phyloP scores from a whole-genome alignment of 208 protist species.

The Endotrypanum monterogeii region DNA sequence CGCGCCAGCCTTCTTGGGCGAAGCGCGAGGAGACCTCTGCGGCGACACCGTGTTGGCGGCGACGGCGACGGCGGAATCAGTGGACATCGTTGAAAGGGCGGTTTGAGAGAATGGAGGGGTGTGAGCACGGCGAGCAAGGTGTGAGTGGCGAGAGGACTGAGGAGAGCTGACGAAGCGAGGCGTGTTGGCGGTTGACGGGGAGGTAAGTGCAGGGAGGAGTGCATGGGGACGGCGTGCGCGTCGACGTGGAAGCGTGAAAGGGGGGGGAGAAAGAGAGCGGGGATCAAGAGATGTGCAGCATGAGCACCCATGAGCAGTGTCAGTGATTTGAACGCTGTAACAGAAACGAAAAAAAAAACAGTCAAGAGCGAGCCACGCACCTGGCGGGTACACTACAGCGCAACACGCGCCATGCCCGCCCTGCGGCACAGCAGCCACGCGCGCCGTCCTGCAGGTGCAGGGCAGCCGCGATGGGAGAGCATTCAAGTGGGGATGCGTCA shows the following conservation, averaged over 20 bases:
- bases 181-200: not conserved
- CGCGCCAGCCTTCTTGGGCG: constrained; percentile 14
- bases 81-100: not conserved
- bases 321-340: not conserved
- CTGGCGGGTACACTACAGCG: not conserved
- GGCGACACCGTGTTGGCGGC: not conserved
- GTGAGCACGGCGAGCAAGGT: constrained; percentile 15
- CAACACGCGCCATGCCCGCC: not conserved
- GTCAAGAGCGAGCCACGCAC: not conserved
- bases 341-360: not conserved
- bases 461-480: not conserved
- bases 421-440: not conserved
- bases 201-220: not conserved
- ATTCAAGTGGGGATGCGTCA: not conserved
- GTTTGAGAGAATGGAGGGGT: not conserved
- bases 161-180: not conserved
- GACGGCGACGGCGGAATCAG: not conserved
- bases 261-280: not conserved
- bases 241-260: constrained; percentile 2
- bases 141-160: constrained; percentile 9
- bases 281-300: not conserved
- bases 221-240: not conserved
- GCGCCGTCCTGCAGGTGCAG: not conserved
- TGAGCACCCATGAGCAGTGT: not conserved
- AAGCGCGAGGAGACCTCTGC: not conserved